A percentile compares a stretch with the other conserved stretches of the same genome.
Evolutionary conservation across 208 protist species (phyloP).

Genomic region (Trypanosomatidae sp.): DNA sequence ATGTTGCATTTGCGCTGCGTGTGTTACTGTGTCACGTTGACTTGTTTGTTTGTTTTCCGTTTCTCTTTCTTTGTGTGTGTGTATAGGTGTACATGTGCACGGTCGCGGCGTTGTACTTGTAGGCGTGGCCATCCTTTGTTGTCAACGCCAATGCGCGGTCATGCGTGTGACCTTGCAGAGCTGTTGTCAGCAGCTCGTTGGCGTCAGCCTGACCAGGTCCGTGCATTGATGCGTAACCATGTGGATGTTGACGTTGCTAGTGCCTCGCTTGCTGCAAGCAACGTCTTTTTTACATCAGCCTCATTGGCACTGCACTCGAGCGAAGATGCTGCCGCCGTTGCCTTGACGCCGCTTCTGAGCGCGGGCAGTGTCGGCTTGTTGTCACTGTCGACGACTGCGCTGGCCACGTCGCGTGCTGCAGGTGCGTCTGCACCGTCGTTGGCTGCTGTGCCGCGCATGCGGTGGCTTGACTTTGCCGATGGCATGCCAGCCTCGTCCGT

Average conservation of each 20-base stretch:
- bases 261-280: slow-evolving; percentile 18
- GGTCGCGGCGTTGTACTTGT: too few relatives aligned
- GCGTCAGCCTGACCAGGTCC: slow-evolving; percentile 60
- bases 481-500: slow-evolving; percentile 19
- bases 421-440: too few relatives aligned
- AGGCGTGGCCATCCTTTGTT: too few relatives aligned
- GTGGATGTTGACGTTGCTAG: slow-evolving; percentile 33
- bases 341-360: slow-evolving; percentile 33
- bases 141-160: too few relatives aligned
- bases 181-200: slow-evolving; percentile 44
- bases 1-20: too few relatives aligned
- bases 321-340: slow-evolving; percentile 45
- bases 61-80: too few relatives aligned
- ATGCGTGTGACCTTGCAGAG: too few relatives aligned
- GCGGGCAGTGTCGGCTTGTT: slow-evolving; percentile 49
- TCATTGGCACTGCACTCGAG: slow-evolving; percentile 38
- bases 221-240: slow-evolving; percentile 68
- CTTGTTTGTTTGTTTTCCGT: too few relatives aligned
- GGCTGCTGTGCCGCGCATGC: slow-evolving; percentile 31
- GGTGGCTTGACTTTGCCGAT: slow-evolving; percentile 49
- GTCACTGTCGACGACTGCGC: slow-evolving; percentile 12
- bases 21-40: too few relatives aligned
- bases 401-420: slow-evolving; percentile 24
- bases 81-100: too few relatives aligned
- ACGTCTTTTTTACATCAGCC: slow-evolving; percentile 40